Evolutionary conservation across 2,329 filamentous ascomycete species (phyloP).

Genomic region (Stylonectria norvegica): DNA sequence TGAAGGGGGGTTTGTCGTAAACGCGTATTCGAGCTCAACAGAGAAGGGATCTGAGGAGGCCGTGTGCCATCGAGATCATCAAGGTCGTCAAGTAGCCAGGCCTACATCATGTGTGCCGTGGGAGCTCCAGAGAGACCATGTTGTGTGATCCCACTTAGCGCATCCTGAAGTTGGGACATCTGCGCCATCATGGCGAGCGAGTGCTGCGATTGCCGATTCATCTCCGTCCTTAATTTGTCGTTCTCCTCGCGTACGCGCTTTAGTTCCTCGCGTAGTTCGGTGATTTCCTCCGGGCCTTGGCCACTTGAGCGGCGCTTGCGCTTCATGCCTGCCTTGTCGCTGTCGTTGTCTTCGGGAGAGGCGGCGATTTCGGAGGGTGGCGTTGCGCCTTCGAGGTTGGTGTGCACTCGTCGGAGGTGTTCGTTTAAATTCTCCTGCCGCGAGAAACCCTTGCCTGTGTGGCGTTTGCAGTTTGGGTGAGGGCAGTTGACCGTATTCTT

Average conservation of each 20-base stretch:
- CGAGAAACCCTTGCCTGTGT: conserved; percentile 84
- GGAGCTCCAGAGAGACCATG: conserved; percentile 35
- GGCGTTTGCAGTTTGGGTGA: conserved; percentile 81
- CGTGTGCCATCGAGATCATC: conserved; percentile 3
- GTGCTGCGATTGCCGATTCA: conserved; percentile 47
- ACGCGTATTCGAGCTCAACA: conserved; percentile 2
- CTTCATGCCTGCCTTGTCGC: conserved; percentile 44
- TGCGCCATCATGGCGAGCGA: conserved; percentile 48
- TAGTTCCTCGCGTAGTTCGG: conserved; percentile 59
- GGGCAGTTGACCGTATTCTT: conserved; percentile 87
- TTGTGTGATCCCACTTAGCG: conserved; percentile 34
- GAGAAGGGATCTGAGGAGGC: conserved; percentile 1
- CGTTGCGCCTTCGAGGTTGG: conserved; percentile 41
- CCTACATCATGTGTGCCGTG: conserved; percentile 41
- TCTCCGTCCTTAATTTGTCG: conserved; percentile 51
- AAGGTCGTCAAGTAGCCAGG: neutral
- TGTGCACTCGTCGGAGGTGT: conserved; percentile 87
- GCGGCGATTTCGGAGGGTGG: conserved; percentile 33
- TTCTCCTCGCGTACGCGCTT: conserved; percentile 66
- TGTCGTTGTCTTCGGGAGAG: conserved; percentile 47
- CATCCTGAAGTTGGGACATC: conserved; percentile 44
- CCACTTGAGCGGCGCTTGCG: conserved; percentile 42
- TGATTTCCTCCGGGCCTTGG: conserved; percentile 43
- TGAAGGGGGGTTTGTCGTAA: conserved; percentile 4
- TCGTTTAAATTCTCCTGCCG: conserved; percentile 92